Base-by-base conservation (phyloP, 306 rosid species). In the Ormosia semicastrata region DNA sequence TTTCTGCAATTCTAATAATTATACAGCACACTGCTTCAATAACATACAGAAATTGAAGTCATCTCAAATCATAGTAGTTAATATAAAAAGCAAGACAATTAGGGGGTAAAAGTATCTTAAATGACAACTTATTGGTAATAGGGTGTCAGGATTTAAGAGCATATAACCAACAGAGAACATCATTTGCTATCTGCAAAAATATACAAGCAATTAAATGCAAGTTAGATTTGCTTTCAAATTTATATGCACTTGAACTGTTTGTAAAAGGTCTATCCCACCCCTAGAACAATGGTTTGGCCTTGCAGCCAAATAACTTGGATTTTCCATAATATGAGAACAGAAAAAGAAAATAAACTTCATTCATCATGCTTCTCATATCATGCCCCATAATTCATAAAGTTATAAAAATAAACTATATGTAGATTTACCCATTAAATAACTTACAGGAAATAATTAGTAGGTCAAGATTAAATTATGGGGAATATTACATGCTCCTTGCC, bases 291-390 rank as follows among this genome's bases (percentile, higher is more conserved):
- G 29, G 46, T 46, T 62, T 60, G 60, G 71, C 72, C 64, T 71
- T 60, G 44, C 73, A 71, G 68, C 43, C 66, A 69, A 40, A 52
- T 36, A 73, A 73, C 49, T 36, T 2, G 80, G 59, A 60, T 59
- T 29, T 43, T 57, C 68, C 41, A 74, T 57, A 12, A n/a, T 17
- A 13, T 40, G 59, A 33, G 10, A 14, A 34, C 50, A 52, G 36
- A 71, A 72, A 52, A 50, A 8, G 40, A 33, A 71, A 34, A 52
- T 29, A 11, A 52, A n/a, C 49, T 52, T n/a, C 46, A 49, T 15
- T 15, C 46, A 50, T 32, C 30, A 32, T 30, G 43, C 30, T 46
- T 52, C 64, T 50, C 47, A 71, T 36, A 52, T 44, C 39, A 68
- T 43, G 18, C 8, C 58, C 12, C 47, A 69, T 3, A 6, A 44